Conservation (phyloP, 2,329 filamentous ascomycete species). For the Penicillium freii region DNA sequence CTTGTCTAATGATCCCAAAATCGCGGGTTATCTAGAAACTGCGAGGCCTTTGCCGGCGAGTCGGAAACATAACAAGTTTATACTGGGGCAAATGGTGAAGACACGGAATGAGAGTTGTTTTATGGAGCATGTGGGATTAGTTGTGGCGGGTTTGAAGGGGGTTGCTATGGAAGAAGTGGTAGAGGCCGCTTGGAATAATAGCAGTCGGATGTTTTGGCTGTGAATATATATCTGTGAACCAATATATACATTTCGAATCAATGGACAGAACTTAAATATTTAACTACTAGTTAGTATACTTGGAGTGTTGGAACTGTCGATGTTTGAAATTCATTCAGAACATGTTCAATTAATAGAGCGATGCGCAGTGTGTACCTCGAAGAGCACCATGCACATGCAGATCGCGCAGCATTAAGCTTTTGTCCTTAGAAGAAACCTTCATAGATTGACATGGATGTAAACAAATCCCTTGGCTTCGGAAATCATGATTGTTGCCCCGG, state of each 20-base stretch:
- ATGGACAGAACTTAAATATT: no score
- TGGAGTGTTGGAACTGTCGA: background rate
- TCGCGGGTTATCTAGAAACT: conserved; percentile 41
- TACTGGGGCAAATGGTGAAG: conserved; percentile 49
- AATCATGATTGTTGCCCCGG: background rate
- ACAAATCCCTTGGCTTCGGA: background rate
- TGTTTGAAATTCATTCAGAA: background rate
- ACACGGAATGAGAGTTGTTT: conserved; percentile 50
- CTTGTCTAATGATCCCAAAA: conserved; percentile 39
- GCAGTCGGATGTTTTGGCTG: conserved; percentile 33
- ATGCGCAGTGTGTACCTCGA: background rate
- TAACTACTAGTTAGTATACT: background rate
- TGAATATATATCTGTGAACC: background rate
- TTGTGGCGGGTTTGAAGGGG: conserved; percentile 52
- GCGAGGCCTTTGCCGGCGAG: conserved; percentile 40
- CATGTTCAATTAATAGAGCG: background rate
- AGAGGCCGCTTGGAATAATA: conserved; percentile 41
- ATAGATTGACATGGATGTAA: background rate
- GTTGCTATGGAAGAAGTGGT: conserved; percentile 45
- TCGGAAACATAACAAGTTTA: conserved; percentile 54
- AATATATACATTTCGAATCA: background rate
- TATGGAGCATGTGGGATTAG: conserved; percentile 48
- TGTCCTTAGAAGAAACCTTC: background rate
- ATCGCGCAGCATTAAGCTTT: background rate
- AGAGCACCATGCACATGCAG: background rate